Evolutionary conservation across 805 yeast species (phyloP).

Genomic region (Kluyveromyces dobzhanskii): DNA sequence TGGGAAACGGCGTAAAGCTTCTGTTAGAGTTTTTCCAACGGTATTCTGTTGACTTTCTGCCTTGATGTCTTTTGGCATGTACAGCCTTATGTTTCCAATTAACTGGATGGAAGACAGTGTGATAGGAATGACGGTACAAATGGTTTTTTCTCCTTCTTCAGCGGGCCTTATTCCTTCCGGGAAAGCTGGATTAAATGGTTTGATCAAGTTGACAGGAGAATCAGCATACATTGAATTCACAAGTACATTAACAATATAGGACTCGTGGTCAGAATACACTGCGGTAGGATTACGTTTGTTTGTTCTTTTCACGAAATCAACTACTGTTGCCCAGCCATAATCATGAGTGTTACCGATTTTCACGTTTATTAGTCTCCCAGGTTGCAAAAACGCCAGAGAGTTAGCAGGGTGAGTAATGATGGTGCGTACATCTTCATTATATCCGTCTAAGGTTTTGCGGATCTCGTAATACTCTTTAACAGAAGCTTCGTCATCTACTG

Average conservation of each 20-base stretch:
- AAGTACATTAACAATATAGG: constrained; percentile 80
- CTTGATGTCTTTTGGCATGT: constrained; percentile 67
- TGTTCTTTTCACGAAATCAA: constrained; percentile 62
- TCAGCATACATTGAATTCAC: constrained; percentile 71
- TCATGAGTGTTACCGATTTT: constrained; percentile 45
- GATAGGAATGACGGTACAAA: constrained; percentile 75
- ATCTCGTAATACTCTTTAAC: constrained; percentile 80
- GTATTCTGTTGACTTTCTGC: constrained; percentile 53
- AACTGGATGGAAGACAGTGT: constrained; percentile 68
- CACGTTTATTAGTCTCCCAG: constrained; percentile 77
- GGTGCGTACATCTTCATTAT: constrained; percentile 67
- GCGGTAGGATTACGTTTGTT: constrained; percentile 52
- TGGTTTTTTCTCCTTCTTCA: constrained; percentile 55
- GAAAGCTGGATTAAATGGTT: constrained; percentile 66
- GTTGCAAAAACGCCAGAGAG: constrained; percentile 72
- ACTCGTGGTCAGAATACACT: constrained; percentile 72
- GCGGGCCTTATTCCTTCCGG: constrained; percentile 90
- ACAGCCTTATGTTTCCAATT: constrained; percentile 73
- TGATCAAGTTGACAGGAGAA: constrained; percentile 74
- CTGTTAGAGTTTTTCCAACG: constrained; percentile 63
- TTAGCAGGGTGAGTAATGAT: constrained; percentile 89
- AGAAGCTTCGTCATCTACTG: constrained; percentile 63
- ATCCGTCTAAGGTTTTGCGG: constrained; percentile 59
- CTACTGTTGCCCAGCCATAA: constrained; percentile 96
- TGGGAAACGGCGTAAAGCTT: constrained; percentile 75